These are phyloP conservation scores for Kwoniella europaea DNA, from an alignment of 768 basidiomycete genomes.

Conservation along the genomic window DNA sequence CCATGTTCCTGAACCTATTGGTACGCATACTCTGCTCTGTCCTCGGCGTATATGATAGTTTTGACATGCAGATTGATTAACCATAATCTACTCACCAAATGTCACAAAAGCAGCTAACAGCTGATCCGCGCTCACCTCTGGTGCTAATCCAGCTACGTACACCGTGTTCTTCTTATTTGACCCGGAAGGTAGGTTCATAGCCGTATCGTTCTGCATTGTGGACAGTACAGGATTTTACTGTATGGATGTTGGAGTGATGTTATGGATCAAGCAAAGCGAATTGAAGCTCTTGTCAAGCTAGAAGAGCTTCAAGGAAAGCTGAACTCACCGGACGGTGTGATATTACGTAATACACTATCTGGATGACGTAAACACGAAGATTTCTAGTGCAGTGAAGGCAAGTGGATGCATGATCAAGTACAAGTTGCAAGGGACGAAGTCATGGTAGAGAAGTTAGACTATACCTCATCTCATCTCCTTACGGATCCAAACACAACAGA, in stretches of 20 bases:
- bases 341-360: neutral
- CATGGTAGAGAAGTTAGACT: no score
- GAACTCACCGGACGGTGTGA: neutral
- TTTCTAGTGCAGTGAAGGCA: neutral
- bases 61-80: no score
- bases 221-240: neutral
- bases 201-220: constrained; percentile 22
- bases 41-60: no score
- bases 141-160: constrained; percentile 71
- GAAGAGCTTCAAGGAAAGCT: no score
- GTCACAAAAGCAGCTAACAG: constrained; percentile 81
- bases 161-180: constrained; percentile 54
- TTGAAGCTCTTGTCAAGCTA: no score
- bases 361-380: neutral
- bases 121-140: constrained; percentile 78
- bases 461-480: no score
- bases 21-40: no score
- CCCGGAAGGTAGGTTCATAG: constrained; percentile 10
- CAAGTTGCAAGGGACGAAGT: no score
- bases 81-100: constrained; percentile 69
- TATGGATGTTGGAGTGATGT: neutral
- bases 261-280: no score
- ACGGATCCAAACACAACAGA: no score
- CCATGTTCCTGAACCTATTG: no score
- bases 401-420: no score